Conservation (phyloP, 257 asterid species). For the Solanum ossicruentum region DNA sequence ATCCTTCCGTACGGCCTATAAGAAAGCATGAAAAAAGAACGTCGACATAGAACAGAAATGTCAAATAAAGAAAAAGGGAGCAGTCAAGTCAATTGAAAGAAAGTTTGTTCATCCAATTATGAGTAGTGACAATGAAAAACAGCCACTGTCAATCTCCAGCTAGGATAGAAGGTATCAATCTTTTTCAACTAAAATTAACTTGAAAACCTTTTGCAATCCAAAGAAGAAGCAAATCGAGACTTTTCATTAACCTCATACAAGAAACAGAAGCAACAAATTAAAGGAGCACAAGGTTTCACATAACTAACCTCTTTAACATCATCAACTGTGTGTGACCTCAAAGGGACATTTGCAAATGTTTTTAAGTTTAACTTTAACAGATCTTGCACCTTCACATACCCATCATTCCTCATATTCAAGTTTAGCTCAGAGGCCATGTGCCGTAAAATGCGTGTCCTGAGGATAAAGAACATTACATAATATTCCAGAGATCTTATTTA, state of each 20-base stretch:
- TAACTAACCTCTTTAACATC: slow-evolving; percentile 70
- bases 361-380: slow-evolving; percentile 63
- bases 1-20: slow-evolving; percentile 70
- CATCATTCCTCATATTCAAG: slow-evolving; percentile 76
- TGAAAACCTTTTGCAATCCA: background rate
- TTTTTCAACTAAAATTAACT: background rate
- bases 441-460: slow-evolving; percentile 75
- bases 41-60: background rate
- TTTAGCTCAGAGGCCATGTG: slow-evolving; percentile 86
- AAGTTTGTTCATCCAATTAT: background rate
- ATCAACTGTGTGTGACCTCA: slow-evolving; percentile 58
- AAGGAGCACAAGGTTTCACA: background rate
- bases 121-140: background rate
- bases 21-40: background rate
- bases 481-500: background rate
- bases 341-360: slow-evolving; percentile 59
- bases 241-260: background rate
- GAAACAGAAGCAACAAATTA: background rate
- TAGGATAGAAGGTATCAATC: background rate
- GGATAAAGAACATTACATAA: background rate
- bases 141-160: background rate
- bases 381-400: slow-evolving; percentile 78
- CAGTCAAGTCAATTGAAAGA: background rate
- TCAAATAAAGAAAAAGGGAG: background rate
- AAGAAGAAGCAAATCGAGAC: background rate